Evolutionary conservation across 352 stramenopile species (phyloP).

Genomic region (Blastocystis sp.): DNA sequence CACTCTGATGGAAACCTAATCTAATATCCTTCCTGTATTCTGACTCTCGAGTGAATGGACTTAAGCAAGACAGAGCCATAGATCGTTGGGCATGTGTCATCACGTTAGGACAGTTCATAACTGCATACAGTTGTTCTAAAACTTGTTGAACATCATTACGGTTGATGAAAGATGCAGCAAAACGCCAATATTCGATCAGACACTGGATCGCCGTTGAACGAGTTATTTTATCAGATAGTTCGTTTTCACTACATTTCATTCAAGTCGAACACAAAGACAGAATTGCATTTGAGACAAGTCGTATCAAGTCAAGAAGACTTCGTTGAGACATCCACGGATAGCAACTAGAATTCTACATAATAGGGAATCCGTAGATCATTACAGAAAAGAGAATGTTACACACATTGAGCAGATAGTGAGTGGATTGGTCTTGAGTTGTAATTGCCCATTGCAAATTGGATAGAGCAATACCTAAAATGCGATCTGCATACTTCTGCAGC

Average conservation of each 20-base stretch:
- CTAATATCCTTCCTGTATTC: background rate
- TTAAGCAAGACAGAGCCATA: background rate
- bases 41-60: background rate
- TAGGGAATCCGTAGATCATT: background rate
- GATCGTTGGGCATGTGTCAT: background rate
- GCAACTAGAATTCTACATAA: background rate
- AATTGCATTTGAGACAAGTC: background rate
- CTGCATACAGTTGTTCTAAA: background rate
- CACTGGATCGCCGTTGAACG: background rate
- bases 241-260: background rate
- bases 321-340: background rate
- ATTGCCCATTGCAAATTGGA: background rate
- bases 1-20: background rate
- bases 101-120: background rate
- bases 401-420: background rate
- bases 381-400: conserved; percentile 35
- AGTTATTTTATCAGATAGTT: background rate
- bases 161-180: background rate
- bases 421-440: background rate
- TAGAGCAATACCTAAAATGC: background rate
- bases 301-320: background rate
- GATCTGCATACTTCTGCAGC: background rate
- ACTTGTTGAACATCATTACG: background rate
- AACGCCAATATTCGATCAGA: background rate
- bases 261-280: background rate